Percentiles rank a stretch among this genome's conserved stretches.
These are phyloP conservation scores for Boletus hoseneyae DNA, from an alignment of 1,284 basidiomycete genomes.

Conservation along the genomic window DNA sequence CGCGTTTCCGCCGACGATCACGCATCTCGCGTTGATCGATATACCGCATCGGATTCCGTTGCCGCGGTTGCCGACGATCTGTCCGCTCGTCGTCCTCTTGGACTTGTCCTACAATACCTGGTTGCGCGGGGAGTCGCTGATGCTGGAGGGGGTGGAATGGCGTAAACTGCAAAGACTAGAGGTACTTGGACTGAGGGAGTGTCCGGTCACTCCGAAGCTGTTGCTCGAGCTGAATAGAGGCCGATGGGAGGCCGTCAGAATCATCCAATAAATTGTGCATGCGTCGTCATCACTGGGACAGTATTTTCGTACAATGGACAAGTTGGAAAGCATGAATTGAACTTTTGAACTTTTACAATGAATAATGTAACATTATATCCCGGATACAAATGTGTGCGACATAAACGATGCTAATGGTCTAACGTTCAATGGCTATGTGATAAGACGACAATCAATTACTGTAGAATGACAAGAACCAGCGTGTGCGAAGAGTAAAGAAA, in stretches of 20 bases:
- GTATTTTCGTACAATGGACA: neutral
- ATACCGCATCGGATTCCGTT: conserved; percentile 44
- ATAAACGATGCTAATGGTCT: conserved; percentile 18
- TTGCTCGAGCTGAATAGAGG: conserved; percentile 49
- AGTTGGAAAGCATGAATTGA: conserved; percentile 2
- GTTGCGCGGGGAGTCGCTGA: conserved; percentile 41
- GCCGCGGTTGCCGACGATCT: conserved; percentile 54
- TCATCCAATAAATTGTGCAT: conserved; percentile 37
- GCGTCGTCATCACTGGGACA: neutral
- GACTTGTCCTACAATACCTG: conserved; percentile 69
- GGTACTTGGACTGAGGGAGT: conserved; percentile 53
- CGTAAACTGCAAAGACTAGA: conserved; percentile 46
- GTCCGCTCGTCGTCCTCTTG: conserved; percentile 57
- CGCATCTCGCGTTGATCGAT: conserved; percentile 53
- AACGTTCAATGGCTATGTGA: conserved; percentile 5
- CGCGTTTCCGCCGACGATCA: conserved; percentile 55
- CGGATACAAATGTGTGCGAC: conserved; percentile 15
- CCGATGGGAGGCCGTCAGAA: conserved; percentile 59
- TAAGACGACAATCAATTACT: conserved; percentile 10
- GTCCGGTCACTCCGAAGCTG: conserved; percentile 41
- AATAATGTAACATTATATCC: conserved; percentile 25
- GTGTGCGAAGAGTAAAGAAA: conserved; percentile 2
- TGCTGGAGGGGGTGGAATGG: conserved; percentile 56
- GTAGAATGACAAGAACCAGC: neutral
- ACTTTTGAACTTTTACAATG: conserved; percentile 10